phyloP scores from a whole-genome alignment of 1,139 yeast genomes.

The Geotrichum cucujoidarum region DNA sequence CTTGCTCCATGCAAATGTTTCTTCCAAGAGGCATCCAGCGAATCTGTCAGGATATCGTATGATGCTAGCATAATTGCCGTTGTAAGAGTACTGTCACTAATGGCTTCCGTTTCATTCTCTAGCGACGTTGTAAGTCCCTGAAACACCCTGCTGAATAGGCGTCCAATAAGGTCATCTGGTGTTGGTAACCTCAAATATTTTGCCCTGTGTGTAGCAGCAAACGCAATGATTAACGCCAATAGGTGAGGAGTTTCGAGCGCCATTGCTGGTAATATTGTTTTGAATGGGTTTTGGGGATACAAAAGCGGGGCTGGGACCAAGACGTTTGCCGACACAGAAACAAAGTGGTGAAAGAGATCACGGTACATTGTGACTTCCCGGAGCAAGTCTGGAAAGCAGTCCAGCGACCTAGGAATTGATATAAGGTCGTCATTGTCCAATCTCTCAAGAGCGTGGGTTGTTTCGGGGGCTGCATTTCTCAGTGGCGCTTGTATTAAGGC shows the following conservation, averaged over 20 bases:
- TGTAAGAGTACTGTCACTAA: slow-evolving; percentile 61
- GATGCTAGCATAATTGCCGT: slow-evolving; percentile 57
- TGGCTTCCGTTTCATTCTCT: slow-evolving; percentile 49
- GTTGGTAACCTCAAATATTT: slow-evolving; percentile 34
- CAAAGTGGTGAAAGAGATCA: slow-evolving; percentile 58
- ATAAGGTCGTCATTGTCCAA: slow-evolving; percentile 1
- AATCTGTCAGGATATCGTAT: slow-evolving; percentile 51
- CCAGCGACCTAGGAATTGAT: slow-evolving; percentile 47
- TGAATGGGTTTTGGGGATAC: slow-evolving; percentile 64
- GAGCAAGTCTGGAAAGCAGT: slow-evolving; percentile 55
- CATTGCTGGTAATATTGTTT: slow-evolving; percentile 59
- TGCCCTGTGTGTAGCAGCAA: slow-evolving; percentile 52
- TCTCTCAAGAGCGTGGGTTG: background rate
- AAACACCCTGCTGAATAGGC: slow-evolving; percentile 52
- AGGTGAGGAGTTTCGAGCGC: slow-evolving; percentile 58
- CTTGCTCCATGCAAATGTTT: slow-evolving; percentile 67
- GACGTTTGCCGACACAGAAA: slow-evolving; percentile 56
- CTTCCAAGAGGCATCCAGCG: slow-evolving; percentile 32
- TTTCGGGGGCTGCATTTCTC: slow-evolving; percentile 12
- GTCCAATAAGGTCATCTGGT: slow-evolving; percentile 48
- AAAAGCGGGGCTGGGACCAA: slow-evolving; percentile 63
- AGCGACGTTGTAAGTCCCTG: slow-evolving; percentile 52
- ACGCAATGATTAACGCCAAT: slow-evolving; percentile 59
- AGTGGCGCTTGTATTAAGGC: slow-evolving; percentile 24
- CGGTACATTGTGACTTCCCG: slow-evolving; percentile 55